phyloP scores from a whole-genome alignment of 192 early-diverging fungal species.

The Mortierella alpina region DNA sequence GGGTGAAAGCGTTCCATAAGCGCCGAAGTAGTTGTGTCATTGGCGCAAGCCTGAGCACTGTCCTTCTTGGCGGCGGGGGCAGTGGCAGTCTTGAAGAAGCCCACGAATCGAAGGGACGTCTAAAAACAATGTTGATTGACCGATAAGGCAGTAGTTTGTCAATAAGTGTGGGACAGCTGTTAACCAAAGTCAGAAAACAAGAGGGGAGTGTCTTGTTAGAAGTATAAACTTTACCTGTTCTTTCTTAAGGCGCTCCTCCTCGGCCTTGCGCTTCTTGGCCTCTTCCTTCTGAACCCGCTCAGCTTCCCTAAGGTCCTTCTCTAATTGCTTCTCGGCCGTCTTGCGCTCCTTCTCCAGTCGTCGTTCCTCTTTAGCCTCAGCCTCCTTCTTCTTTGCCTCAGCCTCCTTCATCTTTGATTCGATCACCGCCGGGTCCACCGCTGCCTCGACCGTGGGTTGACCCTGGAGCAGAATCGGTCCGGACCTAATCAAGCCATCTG shows the following conservation, averaged over 20 bases:
- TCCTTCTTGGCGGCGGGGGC: slow-evolving; percentile 38
- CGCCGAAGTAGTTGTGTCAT: slow-evolving; percentile 14
- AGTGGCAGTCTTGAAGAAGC: slow-evolving; percentile 45
- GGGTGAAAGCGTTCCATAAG: slow-evolving; percentile 64
- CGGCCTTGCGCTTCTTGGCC: slow-evolving; percentile 57
- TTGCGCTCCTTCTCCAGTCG: slow-evolving; percentile 55
- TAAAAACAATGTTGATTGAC: slow-evolving; percentile 12
- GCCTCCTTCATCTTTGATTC: slow-evolving; percentile 37
- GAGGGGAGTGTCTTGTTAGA: background rate
- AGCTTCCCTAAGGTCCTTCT: slow-evolving; percentile 55
- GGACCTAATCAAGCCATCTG: background rate
- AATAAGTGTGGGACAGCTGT: background rate
- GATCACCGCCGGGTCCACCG: slow-evolving; percentile 30
- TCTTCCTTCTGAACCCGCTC: slow-evolving; percentile 51
- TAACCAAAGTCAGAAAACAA: background rate
- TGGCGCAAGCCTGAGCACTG: background rate
- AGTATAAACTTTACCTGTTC: slow-evolving; percentile 22
- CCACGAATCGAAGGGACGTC: slow-evolving; percentile 51
- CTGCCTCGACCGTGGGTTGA: slow-evolving; percentile 30
- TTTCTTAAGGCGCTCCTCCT: slow-evolving; percentile 37
- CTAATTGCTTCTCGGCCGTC: slow-evolving; percentile 37
- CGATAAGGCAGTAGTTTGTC: background rate
- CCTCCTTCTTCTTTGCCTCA: slow-evolving; percentile 54
- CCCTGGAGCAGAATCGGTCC: slow-evolving; percentile 16
- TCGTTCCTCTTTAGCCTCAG: slow-evolving; percentile 48